phyloP scores from a whole-genome alignment of 2,329 filamentous ascomycete species.

The Leptosphaerulina australis region DNA sequence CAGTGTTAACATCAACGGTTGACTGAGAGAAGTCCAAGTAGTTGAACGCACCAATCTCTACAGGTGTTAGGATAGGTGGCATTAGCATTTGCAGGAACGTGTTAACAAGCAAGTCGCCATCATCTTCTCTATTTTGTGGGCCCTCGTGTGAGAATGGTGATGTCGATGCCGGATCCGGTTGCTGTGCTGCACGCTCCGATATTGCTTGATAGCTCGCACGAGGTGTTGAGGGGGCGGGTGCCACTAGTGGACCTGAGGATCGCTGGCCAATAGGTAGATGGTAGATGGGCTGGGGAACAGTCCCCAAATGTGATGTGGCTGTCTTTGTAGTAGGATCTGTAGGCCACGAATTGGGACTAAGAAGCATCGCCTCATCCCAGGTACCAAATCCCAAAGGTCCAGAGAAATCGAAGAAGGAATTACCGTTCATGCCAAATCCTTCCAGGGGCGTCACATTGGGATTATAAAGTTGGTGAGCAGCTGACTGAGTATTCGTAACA shows the following conservation, averaged over 20 bases:
- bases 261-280: conserved; percentile 27
- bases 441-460: conserved; percentile 24
- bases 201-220: conserved; percentile 22
- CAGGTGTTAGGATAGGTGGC: conserved; percentile 60
- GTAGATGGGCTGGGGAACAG: conserved; percentile 30
- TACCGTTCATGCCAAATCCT: conserved; percentile 25
- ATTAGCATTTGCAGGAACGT: conserved; percentile 58
- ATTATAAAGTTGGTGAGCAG: conserved; percentile 19
- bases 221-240: conserved; percentile 13
- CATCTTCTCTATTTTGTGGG: conserved; percentile 24
- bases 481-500: conserved; percentile 20
- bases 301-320: conserved; percentile 20
- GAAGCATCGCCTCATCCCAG: conserved; percentile 42
- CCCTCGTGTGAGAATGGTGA: conserved; percentile 41
- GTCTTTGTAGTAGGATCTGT: conserved; percentile 25
- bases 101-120: conserved; percentile 53
- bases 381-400: conserved; percentile 35
- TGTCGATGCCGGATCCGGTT: conserved; percentile 31
- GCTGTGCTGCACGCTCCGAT: conserved; percentile 21
- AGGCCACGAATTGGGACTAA: conserved; percentile 43
- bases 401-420: conserved; percentile 37
- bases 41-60: conserved; percentile 53
- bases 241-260: conserved; percentile 18
- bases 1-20: background rate
- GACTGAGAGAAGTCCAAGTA: background rate